A percentile compares a stretch with the other conserved stretches of the same genome.
Conservation (phyloP, 768 basidiomycete species). For the Heimioporus sp. region DNA sequence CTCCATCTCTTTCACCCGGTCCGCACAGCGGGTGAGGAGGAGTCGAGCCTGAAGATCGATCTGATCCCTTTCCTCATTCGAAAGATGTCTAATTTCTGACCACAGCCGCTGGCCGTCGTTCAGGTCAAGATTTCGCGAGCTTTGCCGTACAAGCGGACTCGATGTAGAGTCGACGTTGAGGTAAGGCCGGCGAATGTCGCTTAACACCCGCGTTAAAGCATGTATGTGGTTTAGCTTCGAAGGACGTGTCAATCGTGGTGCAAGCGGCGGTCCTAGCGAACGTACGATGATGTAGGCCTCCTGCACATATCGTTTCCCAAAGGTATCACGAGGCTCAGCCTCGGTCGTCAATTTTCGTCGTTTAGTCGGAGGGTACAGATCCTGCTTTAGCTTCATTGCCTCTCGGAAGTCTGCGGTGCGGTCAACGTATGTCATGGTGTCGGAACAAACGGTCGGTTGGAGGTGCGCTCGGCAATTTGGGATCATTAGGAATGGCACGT, state of each 20-base stretch:
- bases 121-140: slow-evolving; percentile 55
- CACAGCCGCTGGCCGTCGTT: slow-evolving; percentile 49
- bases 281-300: slow-evolving; percentile 75
- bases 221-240: slow-evolving; percentile 69
- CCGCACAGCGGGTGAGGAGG: slow-evolving; percentile 81
- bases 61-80: slow-evolving; percentile 92
- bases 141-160: slow-evolving; percentile 51
- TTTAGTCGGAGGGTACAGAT: slow-evolving; percentile 42
- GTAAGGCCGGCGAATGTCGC: slow-evolving; percentile 81
- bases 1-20: slow-evolving; percentile 87
- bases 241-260: slow-evolving; percentile 1
- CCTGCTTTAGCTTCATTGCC: slow-evolving; percentile 47
- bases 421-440: slow-evolving; percentile 54
- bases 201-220: slow-evolving; percentile 69
- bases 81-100: slow-evolving; percentile 66
- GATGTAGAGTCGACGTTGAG: slow-evolving; percentile 69
- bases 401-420: slow-evolving; percentile 63
- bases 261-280: background rate
- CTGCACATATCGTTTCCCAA: slow-evolving; percentile 65
- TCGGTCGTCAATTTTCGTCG: slow-evolving; percentile 45
- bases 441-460: background rate
- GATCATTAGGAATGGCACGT: slow-evolving; percentile 9
- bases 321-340: slow-evolving; percentile 36
- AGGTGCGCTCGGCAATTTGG: background rate
- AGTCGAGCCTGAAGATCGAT: slow-evolving; percentile 91